These are phyloP conservation scores for Blastocystis hominis DNA, from an alignment of 352 stramenopile genomes.

Conservation along the genomic window DNA sequence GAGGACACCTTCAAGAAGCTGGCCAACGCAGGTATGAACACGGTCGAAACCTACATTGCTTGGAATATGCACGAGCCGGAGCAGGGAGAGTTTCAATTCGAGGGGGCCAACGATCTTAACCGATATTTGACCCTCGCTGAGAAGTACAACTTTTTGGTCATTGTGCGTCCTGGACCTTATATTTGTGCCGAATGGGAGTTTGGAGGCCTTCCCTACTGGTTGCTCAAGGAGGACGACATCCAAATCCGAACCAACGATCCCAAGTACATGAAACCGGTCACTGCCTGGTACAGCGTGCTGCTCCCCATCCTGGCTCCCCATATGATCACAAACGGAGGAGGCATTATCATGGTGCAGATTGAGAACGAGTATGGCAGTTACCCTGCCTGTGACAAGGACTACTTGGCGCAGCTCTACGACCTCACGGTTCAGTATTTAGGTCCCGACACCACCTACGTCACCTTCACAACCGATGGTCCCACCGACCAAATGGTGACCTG, in stretches of 20 bases:
- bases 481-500: neutral
- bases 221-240: constrained; percentile 63
- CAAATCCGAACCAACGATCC: no score
- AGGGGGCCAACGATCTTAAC: constrained; percentile 59
- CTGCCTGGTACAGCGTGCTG: constrained; percentile 59
- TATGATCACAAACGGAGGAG: constrained; percentile 65
- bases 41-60: constrained; percentile 66
- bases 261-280: constrained; percentile 62
- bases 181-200: constrained; percentile 68
- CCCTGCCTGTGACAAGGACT: constrained; percentile 36
- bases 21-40: constrained; percentile 63
- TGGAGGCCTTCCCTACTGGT: constrained; percentile 67
- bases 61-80: constrained; percentile 65
- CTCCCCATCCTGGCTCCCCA: constrained; percentile 62
- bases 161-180: constrained; percentile 68
- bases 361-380: constrained; percentile 68
- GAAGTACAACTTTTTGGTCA: constrained; percentile 63
- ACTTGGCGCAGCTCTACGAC: constrained; percentile 59
- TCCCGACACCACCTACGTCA: constrained; percentile 29
- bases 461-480: constrained; percentile 61
- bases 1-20: constrained; percentile 58
- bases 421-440: constrained; percentile 57
- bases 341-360: constrained; percentile 67
- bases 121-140: constrained; percentile 24
- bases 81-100: constrained; percentile 55